Percentiles rank a stretch among this genome's conserved stretches.
Conservation (phyloP, 202 grass and related monocot genomes). For the Zoysia matrella region DNA sequence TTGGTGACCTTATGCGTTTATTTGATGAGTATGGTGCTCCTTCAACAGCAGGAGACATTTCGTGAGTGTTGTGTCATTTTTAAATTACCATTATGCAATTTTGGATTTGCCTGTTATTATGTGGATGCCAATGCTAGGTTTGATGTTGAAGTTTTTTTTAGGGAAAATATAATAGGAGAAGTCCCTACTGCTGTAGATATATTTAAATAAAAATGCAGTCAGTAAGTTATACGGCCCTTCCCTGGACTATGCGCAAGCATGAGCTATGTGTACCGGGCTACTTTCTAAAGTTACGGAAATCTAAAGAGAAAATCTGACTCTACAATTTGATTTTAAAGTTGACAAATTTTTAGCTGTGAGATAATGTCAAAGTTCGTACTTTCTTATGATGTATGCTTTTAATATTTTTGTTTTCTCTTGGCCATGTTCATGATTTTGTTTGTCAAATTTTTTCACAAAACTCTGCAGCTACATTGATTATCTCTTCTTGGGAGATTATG, state of each 20-base stretch:
- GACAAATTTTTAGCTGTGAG: no score
- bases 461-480: conserved; percentile 68
- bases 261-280: no score
- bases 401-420: background rate
- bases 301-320: no score
- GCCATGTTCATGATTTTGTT: background rate
- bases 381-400: background rate
- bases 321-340: no score
- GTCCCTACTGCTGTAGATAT: no score
- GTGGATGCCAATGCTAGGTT: background rate
- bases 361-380: background rate
- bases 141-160: background rate
- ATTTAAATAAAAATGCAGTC: no score
- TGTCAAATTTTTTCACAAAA: background rate
- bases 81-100: background rate
- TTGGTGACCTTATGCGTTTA: conserved; percentile 98
- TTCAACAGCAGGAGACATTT: conserved; percentile 95
- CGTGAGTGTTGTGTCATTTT: conserved; percentile 69
- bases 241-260: no score
- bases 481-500: no score
- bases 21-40: conserved; percentile 99
- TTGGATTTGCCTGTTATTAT: no score
- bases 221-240: no score
- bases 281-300: no score
- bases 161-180: no score